Percentiles rank a stretch among this genome's conserved stretches.
phyloP scores from a whole-genome alignment of 2,329 filamentous ascomycete genomes.

The Xylariaceae sp. region DNA sequence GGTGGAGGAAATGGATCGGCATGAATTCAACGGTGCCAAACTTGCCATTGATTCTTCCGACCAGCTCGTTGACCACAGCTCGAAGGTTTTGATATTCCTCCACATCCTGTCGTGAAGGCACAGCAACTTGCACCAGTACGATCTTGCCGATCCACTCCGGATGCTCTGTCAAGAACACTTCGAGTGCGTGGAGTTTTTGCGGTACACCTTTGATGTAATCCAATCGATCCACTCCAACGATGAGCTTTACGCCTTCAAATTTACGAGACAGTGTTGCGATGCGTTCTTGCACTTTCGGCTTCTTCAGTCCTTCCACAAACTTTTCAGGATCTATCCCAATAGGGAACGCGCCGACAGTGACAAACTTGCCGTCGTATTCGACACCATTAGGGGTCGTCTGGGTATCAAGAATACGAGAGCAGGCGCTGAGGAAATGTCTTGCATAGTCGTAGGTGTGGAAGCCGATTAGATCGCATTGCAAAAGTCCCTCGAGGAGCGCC shows the following conservation, averaged over 20 bases:
- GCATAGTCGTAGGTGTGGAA: constrained; percentile 99
- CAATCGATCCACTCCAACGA: constrained; percentile 93
- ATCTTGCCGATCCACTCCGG: constrained; percentile 99
- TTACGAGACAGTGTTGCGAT: constrained; percentile 86
- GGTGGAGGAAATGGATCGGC: constrained; percentile 98
- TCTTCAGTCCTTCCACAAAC: constrained; percentile 86
- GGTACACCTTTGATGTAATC: constrained; percentile 99
- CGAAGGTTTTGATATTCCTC: constrained; percentile 98
- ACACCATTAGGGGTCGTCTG: constrained; percentile 91
- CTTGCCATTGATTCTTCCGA: constrained; percentile 94
- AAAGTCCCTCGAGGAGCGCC: constrained; percentile 81
- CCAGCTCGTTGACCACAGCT: constrained; percentile 94
- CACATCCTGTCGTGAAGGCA: constrained; percentile 92
- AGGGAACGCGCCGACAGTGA: constrained; percentile 93
- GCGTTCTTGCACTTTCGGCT: constrained; percentile 83
- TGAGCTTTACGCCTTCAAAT: constrained; percentile 94
- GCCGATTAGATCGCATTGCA: constrained; percentile 93
- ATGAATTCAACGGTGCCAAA: constrained; percentile 98
- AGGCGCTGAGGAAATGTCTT: constrained; percentile 95
- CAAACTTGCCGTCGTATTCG: constrained; percentile 84
- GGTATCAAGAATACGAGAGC: constrained; percentile 86
- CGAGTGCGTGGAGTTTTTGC: constrained; percentile 94
- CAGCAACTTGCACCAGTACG: constrained; percentile 92
- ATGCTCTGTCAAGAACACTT: constrained; percentile 95
- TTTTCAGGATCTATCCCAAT: constrained; percentile 98